Evolutionary conservation across 2,329 filamentous ascomycete genomes (phyloP).

Genomic region (Cladobotryum mycophilum): DNA sequence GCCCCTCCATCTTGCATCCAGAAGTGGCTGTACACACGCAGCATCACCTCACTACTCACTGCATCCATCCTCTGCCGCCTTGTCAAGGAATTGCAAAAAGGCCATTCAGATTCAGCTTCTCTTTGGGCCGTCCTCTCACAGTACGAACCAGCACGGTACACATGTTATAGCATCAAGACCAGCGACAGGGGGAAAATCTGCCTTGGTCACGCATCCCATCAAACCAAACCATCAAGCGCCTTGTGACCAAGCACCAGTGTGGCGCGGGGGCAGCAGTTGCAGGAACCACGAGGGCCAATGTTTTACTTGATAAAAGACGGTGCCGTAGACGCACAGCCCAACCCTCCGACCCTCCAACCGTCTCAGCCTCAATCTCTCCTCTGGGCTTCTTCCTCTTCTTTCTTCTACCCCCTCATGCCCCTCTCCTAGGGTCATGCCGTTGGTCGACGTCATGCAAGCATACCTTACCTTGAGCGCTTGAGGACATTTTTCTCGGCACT

Average conservation of each 20-base stretch:
- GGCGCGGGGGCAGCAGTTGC: constrained; percentile 7
- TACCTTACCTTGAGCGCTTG: not conserved
- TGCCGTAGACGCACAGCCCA: not conserved
- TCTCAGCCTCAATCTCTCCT: constrained; percentile 9
- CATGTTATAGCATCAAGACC: not conserved
- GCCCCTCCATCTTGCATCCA: too few relatives aligned
- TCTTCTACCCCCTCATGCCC: too few relatives aligned
- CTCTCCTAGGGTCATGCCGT: too few relatives aligned
- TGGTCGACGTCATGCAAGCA: not conserved
- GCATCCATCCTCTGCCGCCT: too few relatives aligned
- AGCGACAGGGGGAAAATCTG: not conserved
- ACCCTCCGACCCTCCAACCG: not conserved
- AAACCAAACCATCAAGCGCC: constrained; percentile 7
- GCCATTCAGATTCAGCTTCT: too few relatives aligned
- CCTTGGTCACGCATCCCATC: constrained; percentile 8
- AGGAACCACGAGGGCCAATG: constrained; percentile 11
- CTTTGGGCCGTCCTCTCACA: not conserved
- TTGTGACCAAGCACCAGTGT: constrained; percentile 14
- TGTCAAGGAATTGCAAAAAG: too few relatives aligned
- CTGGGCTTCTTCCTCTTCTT: not conserved
- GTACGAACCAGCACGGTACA: constrained; percentile 5
- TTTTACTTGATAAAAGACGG: not conserved
- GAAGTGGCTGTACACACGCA: too few relatives aligned
- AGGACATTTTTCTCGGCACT: too few relatives aligned
- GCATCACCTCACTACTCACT: too few relatives aligned